phyloP scores from a whole-genome alignment of 2,329 filamentous ascomycete genomes.

The Neofusicoccum umdonicola region DNA sequence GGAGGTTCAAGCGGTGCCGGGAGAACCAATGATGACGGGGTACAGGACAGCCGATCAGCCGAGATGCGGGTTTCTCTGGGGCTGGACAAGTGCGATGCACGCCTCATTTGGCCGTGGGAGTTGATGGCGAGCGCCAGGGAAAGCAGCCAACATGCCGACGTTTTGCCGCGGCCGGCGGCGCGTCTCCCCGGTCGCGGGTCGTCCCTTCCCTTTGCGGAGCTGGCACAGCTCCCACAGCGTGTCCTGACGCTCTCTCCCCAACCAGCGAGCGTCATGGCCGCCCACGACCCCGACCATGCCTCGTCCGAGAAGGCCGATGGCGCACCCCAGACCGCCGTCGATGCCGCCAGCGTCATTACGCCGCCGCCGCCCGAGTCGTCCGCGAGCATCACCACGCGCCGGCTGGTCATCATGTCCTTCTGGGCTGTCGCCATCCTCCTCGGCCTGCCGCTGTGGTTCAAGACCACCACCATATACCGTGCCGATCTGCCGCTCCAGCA shows the following conservation, averaged over 20 bases:
- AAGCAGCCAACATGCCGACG: too few relatives aligned
- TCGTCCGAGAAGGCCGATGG: neutral
- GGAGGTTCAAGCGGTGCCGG: too few relatives aligned
- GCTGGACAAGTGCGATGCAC: neutral
- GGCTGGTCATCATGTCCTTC: conserved; percentile 78
- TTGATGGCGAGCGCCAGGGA: too few relatives aligned
- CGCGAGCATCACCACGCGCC: conserved; percentile 66
- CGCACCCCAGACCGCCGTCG: neutral
- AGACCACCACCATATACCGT: conserved; percentile 88
- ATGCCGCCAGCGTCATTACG: neutral
- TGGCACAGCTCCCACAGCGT: neutral
- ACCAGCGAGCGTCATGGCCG: conserved; percentile 1
- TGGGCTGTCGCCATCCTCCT: conserved; percentile 83
- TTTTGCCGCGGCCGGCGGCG: neutral
- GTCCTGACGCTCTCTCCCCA: neutral
- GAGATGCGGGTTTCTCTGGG: too few relatives aligned
- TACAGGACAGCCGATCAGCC: too few relatives aligned
- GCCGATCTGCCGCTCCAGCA: conserved; percentile 76
- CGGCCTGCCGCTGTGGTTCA: conserved; percentile 93
- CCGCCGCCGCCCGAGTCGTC: conserved; percentile 74
- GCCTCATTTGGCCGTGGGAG: too few relatives aligned
- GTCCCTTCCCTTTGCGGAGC: neutral
- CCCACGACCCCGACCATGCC: neutral
- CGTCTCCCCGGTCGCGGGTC: neutral
- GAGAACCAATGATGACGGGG: too few relatives aligned